Base-by-base conservation (phyloP, 1,284 basidiomycete species). In the Bjerkandera adusta region DNA sequence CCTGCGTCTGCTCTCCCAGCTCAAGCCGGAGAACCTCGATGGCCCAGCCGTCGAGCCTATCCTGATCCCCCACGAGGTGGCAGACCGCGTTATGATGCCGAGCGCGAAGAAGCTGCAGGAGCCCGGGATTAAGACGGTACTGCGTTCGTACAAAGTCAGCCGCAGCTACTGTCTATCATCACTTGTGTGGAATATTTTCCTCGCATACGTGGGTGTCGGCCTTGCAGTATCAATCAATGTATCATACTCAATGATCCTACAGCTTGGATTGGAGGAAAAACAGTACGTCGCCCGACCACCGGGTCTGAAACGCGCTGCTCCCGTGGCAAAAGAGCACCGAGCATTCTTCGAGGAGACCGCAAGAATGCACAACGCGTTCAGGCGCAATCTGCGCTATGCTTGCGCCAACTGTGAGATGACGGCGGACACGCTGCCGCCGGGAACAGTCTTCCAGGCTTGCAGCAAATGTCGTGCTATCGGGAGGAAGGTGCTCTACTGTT, bases 401-500 rank as follows among this genome's bases (percentile, higher is more conserved):
- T 41, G 39, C 24, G 21, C n/a, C 39, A 8, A 21, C 3, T 29
- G 13, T 16, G 13, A 41, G n/a, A n/a, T n/a, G n/a, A n/a, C n/a
- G n/a, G n/a, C n/a, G 24, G 21, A 16, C n/a, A 41, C 8, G 3
- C 2, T 7, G 15, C 5, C n/a, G 39, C 7, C 24, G 13, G 25
- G 20, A 10, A 6, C 13, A 4, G 26, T 36, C 15, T 18, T 36
- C 8, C 34, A 5, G 8, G 43, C 4, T 11, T 45, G 43, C 43
- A 45, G 34, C 22, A 36, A 36, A 15, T 45, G 43, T 18, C 20
- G 34, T 18, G 8, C 3, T 20, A 25, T 45, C 3, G 16, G 26
- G n/a, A 20, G 43, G 5, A 11, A 16, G 5, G 34, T 45, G 20
- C 10, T 36, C 10, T 45, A 45, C 33, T 45, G 43, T 25, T 45